Conservation (phyloP, 768 basidiomycete species). For the Xerocomus potaroensis region DNA sequence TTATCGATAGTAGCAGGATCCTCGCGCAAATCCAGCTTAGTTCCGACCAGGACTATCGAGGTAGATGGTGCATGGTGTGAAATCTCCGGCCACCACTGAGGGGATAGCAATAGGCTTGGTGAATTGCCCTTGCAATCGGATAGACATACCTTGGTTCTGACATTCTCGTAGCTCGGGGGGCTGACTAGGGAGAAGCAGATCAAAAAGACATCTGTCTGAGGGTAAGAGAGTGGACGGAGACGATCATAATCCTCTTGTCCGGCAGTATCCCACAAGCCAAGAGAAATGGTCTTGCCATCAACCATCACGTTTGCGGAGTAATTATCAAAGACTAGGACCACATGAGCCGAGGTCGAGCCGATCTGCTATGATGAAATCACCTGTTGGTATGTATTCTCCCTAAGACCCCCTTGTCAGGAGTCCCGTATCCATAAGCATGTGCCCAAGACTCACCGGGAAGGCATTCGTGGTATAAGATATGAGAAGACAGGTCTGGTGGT, state of each 20-base stretch:
- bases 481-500: constrained; percentile 85
- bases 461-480: constrained; percentile 99
- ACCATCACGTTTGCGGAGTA: constrained; percentile 99
- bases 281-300: constrained; percentile 96
- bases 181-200: constrained; percentile 99
- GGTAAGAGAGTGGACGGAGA: constrained; percentile 95
- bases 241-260: constrained; percentile 99
- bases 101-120: constrained; percentile 8
- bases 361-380: constrained; percentile 36
- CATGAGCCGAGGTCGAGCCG: constrained; percentile 8
- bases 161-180: constrained; percentile 98
- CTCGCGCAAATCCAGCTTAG: constrained; percentile 96
- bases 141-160: constrained; percentile 82
- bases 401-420: constrained; percentile 32
- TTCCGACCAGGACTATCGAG: constrained; percentile 91
- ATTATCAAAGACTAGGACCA: constrained; percentile 85
- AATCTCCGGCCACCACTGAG: constrained; percentile 94
- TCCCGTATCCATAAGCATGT: constrained; percentile 9
- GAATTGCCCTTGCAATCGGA: background rate
- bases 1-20: constrained; percentile 91
- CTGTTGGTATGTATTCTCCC: constrained; percentile 97
- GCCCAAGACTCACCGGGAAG: constrained; percentile 67
- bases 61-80: constrained; percentile 95
- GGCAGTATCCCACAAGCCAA: constrained; percentile 99
- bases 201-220: constrained; percentile 98